phyloP scores from a whole-genome alignment of 2,329 filamentous ascomycete species.

The Exutisphaerella laricina region DNA sequence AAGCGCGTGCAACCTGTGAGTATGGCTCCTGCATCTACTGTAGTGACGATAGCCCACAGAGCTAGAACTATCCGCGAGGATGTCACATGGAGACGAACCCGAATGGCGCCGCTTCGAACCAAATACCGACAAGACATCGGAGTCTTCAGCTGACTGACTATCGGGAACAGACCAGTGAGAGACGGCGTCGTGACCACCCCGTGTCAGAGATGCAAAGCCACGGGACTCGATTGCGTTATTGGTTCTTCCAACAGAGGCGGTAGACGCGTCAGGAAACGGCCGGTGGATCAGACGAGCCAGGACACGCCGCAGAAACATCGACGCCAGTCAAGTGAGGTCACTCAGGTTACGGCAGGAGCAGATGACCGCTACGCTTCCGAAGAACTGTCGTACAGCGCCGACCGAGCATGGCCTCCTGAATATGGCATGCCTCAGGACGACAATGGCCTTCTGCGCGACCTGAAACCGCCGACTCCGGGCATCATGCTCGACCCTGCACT shows the following conservation, averaged over 20 bases:
- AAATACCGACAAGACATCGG: no score
- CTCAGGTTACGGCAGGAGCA: not conserved
- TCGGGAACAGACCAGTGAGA: constrained; percentile 38
- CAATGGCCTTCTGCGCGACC: constrained; percentile 8
- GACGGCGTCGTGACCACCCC: constrained; percentile 46
- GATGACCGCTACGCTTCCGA: constrained; percentile 4
- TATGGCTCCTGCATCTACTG: constrained; percentile 10
- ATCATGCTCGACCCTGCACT: constrained; percentile 30
- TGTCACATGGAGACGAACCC: no score
- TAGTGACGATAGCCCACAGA: not conserved
- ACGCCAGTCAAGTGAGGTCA: constrained; percentile 3
- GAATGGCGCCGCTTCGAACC: no score
- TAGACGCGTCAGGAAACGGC: constrained; percentile 51
- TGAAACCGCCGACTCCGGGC: constrained; percentile 21
- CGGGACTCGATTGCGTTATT: constrained; percentile 54
- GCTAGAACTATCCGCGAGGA: no score
- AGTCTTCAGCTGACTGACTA: no score
- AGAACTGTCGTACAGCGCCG: constrained; percentile 1
- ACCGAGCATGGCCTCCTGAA: constrained; percentile 4
- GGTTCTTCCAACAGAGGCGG: constrained; percentile 52
- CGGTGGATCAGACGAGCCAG: constrained; percentile 25
- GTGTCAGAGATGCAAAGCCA: constrained; percentile 54
- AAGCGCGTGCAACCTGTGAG: constrained; percentile 49
- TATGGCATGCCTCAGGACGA: constrained; percentile 3
- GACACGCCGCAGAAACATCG: constrained; percentile 24